phyloP scores from a whole-genome alignment of 306 rosid species.

The Lathyrus aphaca region DNA sequence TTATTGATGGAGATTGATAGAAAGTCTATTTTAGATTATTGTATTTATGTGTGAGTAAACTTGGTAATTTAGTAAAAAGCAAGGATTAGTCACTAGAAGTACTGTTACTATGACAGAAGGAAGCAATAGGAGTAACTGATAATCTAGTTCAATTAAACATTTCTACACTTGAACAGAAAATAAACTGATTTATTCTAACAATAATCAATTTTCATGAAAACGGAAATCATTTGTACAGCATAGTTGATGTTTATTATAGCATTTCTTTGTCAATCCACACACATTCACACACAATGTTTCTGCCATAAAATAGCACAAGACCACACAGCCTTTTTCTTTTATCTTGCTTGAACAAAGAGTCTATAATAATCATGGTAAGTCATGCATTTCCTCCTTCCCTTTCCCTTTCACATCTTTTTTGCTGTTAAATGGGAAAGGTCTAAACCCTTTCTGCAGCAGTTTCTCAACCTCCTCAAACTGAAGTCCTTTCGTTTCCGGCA shows the following conservation, averaged over 20 bases:
- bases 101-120: too few species aligned
- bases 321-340: neutral
- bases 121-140: too few species aligned
- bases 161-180: neutral
- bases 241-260: neutral
- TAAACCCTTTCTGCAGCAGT: constrained; percentile 57
- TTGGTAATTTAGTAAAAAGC: too few species aligned
- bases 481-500: constrained; percentile 75
- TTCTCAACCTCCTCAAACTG: constrained; percentile 70
- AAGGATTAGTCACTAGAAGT: too few species aligned
- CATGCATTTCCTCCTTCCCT: constrained; percentile 27
- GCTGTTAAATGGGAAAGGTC: constrained; percentile 39
- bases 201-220: neutral
- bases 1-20: too few species aligned
- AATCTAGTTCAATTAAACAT: too few species aligned
- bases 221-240: neutral
- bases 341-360: neutral
- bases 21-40: too few species aligned
- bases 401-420: constrained; percentile 16
- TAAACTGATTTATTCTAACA: neutral
- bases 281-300: neutral
- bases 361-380: neutral
- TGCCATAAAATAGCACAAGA: too few species aligned
- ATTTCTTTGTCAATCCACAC: constrained; percentile 19
- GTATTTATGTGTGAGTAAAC: too few species aligned